A percentile compares a stretch with the other conserved stretches of the same genome.
These are phyloP conservation scores for Nidula niveotomentosa DNA, from an alignment of 1,284 basidiomycete genomes.

Conservation along the genomic window DNA sequence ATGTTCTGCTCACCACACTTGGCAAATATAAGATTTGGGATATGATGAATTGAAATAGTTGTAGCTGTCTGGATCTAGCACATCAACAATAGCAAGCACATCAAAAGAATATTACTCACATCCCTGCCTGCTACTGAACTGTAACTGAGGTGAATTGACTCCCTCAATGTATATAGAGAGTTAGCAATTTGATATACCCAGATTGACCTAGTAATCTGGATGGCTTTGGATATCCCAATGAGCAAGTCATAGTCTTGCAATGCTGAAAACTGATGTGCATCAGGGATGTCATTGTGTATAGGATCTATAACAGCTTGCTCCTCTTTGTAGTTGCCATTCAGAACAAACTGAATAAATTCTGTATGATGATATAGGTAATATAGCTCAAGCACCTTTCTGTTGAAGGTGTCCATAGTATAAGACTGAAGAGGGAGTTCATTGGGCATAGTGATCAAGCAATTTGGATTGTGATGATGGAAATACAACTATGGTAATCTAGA, in stretches of 20 bases:
- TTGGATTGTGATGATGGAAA: no score
- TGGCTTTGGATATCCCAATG: constrained; percentile 10
- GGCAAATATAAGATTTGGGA: constrained; percentile 23
- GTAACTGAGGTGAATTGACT: constrained; percentile 4
- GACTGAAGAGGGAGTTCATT: no score
- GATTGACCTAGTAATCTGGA: no score
- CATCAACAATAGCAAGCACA: no score
- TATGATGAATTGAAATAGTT: not conserved
- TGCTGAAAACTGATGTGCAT: not conserved
- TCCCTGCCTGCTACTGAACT: not conserved
- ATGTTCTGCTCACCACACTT: constrained; percentile 15
- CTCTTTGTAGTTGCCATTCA: constrained; percentile 8
- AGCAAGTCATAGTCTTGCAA: constrained; percentile 14
- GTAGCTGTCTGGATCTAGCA: no score
- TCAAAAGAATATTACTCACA: no score
- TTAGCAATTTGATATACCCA: constrained; percentile 7
- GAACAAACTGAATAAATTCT: constrained; percentile 10
- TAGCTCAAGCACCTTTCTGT: no score
- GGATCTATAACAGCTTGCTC: constrained; percentile 14
- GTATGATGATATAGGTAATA: no score
- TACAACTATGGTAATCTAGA: no score
- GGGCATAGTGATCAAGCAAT: no score
- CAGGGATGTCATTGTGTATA: constrained; percentile 6
- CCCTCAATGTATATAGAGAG: not conserved
- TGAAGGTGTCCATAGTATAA: no score